Conservation (phyloP, 352 stramenopile genomes). For the Phytophthora crassamura region DNA sequence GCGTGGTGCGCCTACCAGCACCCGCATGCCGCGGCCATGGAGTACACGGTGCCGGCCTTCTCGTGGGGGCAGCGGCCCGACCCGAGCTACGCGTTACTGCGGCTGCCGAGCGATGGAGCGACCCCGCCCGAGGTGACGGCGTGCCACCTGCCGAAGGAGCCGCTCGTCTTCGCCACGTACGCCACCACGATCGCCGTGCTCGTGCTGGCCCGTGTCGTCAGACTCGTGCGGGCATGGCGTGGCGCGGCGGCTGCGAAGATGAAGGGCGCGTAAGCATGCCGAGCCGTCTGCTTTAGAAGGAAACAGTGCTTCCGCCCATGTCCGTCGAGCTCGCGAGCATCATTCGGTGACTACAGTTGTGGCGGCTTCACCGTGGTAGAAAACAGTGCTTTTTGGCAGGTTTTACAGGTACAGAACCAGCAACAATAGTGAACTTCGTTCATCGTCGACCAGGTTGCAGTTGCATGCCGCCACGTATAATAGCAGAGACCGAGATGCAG, state of each 20-base stretch:
- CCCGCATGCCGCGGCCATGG: constrained; percentile 22
- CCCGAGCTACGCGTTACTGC: constrained; percentile 74
- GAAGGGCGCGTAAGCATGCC: constrained; percentile 26
- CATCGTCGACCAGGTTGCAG: too few species aligned
- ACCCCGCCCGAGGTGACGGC: constrained; percentile 20
- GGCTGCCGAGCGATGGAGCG: constrained; percentile 14
- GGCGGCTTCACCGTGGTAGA: too few species aligned
- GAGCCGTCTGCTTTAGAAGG: too few species aligned
- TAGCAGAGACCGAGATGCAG: too few species aligned
- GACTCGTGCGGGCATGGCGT: constrained; percentile 8
- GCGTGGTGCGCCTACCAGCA: constrained; percentile 69
- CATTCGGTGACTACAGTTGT: too few species aligned
- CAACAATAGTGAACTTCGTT: too few species aligned
- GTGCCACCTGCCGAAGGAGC: constrained; percentile 48
- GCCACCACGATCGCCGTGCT: constrained; percentile 19
- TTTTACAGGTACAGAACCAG: too few species aligned
- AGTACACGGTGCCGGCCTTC: constrained; percentile 81
- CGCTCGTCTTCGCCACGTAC: constrained; percentile 51
- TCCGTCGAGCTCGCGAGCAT: background rate
- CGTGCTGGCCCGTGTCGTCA: constrained; percentile 23
- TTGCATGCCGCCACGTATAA: too few species aligned
- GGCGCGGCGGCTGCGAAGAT: background rate
- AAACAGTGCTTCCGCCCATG: too few species aligned
- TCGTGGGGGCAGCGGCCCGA: constrained; percentile 83
- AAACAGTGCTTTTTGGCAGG: too few species aligned